Conservation (phyloP, 1,284 basidiomycete genomes). For the Violaceomyces palustris region DNA sequence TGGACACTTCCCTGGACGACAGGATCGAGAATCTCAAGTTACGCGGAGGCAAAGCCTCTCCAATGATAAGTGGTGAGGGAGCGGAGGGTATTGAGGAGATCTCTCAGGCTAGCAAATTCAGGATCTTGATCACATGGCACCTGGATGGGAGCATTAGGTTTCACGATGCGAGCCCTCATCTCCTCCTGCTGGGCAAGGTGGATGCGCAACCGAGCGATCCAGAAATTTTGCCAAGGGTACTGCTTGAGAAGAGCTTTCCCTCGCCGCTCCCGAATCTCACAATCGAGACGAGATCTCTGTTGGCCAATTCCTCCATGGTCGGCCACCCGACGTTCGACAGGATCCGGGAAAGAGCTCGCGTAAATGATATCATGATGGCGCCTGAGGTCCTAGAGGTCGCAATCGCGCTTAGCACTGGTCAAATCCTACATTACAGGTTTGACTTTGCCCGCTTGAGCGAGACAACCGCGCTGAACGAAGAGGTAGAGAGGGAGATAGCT, state of each 20-base stretch:
- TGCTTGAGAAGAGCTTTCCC: constrained; percentile 35
- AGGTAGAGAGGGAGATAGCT: constrained; percentile 20
- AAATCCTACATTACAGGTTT: constrained; percentile 30
- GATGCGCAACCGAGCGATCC: constrained; percentile 13
- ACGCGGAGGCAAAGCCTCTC: constrained; percentile 30
- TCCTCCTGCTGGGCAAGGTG: constrained; percentile 33
- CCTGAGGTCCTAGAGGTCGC: constrained; percentile 38
- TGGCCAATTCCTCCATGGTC: constrained; percentile 18
- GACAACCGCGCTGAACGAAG: constrained; percentile 24
- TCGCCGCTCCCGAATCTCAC: constrained; percentile 44
- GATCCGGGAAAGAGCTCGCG: constrained; percentile 11
- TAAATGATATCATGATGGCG: constrained; percentile 27
- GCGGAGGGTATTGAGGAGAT: constrained; percentile 12
- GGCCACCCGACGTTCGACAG: constrained; percentile 33
- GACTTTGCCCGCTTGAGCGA: constrained; percentile 33
- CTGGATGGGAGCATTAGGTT: constrained; percentile 47
- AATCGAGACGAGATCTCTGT: constrained; percentile 15
- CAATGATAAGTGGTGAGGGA: constrained; percentile 12
- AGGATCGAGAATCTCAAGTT: constrained; percentile 15
- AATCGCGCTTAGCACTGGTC: constrained; percentile 31
- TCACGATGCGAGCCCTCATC: constrained; percentile 43
- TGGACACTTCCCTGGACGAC: too few relatives aligned
- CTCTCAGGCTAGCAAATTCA: constrained; percentile 12
- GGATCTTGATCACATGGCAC: constrained; percentile 46
- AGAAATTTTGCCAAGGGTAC: constrained; percentile 4